Evolutionary conservation across 768 basidiomycete species (phyloP), one percentile per base, ranked within the genome.

Genomic region (Trametes cingulata): DNA sequence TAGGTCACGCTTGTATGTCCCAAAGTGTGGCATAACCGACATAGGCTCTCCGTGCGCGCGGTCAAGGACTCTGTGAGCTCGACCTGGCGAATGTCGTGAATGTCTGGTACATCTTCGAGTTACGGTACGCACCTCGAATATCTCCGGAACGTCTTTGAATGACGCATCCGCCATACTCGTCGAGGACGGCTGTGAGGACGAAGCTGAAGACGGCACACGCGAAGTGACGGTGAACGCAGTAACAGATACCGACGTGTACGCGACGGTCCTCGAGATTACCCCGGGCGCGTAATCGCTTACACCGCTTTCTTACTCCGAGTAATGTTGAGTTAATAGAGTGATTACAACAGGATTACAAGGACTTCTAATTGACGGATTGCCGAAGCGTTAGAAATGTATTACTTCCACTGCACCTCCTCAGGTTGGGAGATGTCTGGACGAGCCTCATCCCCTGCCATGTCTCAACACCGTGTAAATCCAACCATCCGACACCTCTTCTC

Each of bases 81-180:
- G 58, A 93, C 88, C 90, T 92, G 64, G 12, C 47, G 27, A 37
- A 12, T 24, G 41, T 41, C 36, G 60, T 72, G 33, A 68, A 58
- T 41, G 60, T 13, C 50, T 12, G 42, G 12, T 6, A 12, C 33
- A 41, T 8, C 9, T 15, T 0, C 8, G n/a, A 19, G 25, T 13
- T 17, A 45, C 7, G 1, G 22, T 1, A 53, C 82, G 52, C 52
- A 94, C 95, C 83, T 98, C 97, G 67, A 96, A 95, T 70, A 98
- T 84, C 75, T 99, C 97, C 42, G 96, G 95, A 52, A 98, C 84
- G 75, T 99, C 95, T 74, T 91, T 91, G 80, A 91, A 92, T 56
- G 86, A 80, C 68, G 88, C 85, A 71, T 91, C 90, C 51, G 86
- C 74, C 71, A 71, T 72, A 42, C 42, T 65, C 24, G 57, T 17